A percentile compares a stretch with the other conserved stretches of the same genome.
Conservation (phyloP, 768 basidiomycete species). For the Boletus tomentosulus region DNA sequence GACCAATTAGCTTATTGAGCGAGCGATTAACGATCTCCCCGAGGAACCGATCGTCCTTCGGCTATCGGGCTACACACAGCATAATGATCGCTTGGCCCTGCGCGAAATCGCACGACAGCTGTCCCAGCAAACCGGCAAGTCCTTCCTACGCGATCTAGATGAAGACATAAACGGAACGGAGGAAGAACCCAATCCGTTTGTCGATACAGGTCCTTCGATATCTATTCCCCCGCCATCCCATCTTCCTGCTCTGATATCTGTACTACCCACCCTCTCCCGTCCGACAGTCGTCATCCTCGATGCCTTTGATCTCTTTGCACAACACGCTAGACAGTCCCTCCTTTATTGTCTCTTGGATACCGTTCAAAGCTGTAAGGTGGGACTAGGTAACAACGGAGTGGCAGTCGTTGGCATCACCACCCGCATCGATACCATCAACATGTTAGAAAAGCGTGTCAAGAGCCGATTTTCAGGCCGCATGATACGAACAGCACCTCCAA, state of each 20-base stretch:
- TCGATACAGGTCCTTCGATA: conserved; percentile 34
- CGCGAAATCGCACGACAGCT: conserved; percentile 89
- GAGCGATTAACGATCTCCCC: conserved; percentile 45
- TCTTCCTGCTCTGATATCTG: conserved; percentile 67
- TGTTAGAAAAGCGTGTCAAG: conserved; percentile 95
- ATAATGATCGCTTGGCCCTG: conserved; percentile 85
- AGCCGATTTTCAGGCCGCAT: conserved; percentile 94
- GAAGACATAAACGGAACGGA: conserved; percentile 30
- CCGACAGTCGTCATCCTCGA: conserved; percentile 84
- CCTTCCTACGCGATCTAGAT: conserved; percentile 40
- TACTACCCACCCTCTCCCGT: conserved; percentile 75
- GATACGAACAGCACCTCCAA: conserved; percentile 67
- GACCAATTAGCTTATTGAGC: conserved; percentile 52
- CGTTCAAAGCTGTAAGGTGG: conserved; percentile 76
- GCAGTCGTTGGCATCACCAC: conserved; percentile 85
- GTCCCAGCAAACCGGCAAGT: conserved; percentile 65
- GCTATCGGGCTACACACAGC: conserved; percentile 82
- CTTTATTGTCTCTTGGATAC: conserved; percentile 96
- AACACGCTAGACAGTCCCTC: conserved; percentile 87
- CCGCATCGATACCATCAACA: conserved; percentile 81
- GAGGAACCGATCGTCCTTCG: conserved; percentile 67
- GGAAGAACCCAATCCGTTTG: conserved; percentile 49
- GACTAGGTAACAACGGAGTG: conserved; percentile 58
- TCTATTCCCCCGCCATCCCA: conserved; percentile 63
- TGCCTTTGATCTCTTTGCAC: conserved; percentile 89